These are phyloP conservation scores for Mycena epipterygia DNA, from an alignment of 768 basidiomycete species.

Conservation along the genomic window DNA sequence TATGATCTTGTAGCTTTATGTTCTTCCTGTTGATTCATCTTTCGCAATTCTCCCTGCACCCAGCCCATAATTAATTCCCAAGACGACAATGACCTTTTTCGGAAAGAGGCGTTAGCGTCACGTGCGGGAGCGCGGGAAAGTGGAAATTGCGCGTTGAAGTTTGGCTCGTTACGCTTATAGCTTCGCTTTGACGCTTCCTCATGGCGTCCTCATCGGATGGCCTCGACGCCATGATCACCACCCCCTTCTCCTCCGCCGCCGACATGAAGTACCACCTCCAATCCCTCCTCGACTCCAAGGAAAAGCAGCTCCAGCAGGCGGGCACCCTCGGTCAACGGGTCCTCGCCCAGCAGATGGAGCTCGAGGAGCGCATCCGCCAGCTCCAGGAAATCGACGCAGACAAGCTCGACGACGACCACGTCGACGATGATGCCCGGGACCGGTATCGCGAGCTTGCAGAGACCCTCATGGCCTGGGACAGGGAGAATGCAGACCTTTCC, in stretches of 20 bases:
- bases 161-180: background rate
- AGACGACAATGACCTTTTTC: no score
- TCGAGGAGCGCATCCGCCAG: slow-evolving; percentile 89
- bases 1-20: no score
- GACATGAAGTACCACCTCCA: slow-evolving; percentile 76
- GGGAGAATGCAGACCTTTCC: slow-evolving; percentile 83
- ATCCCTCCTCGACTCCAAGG: slow-evolving; percentile 87
- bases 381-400: slow-evolving; percentile 80
- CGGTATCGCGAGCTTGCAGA: slow-evolving; percentile 84
- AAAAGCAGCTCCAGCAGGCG: slow-evolving; percentile 91
- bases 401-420: slow-evolving; percentile 72
- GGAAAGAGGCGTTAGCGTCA: no score
- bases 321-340: slow-evolving; percentile 95
- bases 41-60: no score
- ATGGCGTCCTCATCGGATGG: slow-evolving; percentile 38
- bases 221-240: slow-evolving; percentile 32
- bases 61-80: no score
- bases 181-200: slow-evolving; percentile 12
- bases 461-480: slow-evolving; percentile 82
- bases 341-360: slow-evolving; percentile 92
- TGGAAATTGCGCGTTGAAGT: background rate
- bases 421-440: slow-evolving; percentile 77
- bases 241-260: slow-evolving; percentile 63
- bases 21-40: no score
- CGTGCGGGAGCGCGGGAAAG: background rate